phyloP scores from a whole-genome alignment of 208 protist genomes.

The Trypanosoma lewisi region DNA sequence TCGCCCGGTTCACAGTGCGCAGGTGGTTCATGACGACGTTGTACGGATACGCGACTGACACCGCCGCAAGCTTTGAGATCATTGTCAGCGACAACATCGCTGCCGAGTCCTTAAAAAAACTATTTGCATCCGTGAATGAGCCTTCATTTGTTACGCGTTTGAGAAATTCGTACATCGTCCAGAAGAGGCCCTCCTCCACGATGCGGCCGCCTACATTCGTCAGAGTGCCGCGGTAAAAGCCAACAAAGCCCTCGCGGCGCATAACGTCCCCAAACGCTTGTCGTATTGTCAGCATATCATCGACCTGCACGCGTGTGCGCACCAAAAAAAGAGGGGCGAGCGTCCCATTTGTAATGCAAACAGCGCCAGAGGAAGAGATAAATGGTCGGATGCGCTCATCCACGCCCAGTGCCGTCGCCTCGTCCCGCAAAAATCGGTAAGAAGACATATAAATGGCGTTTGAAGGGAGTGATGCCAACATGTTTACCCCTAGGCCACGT shows the following conservation, averaged over 20 bases:
- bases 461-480: slow-evolving; percentile 87
- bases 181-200: slow-evolving; percentile 87
- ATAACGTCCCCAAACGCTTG: slow-evolving; percentile 67
- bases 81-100: slow-evolving; percentile 83
- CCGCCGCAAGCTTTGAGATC: slow-evolving; percentile 71
- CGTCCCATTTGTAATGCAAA: slow-evolving; percentile 67
- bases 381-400: slow-evolving; percentile 52
- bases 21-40: slow-evolving; percentile 91
- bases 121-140: slow-evolving; percentile 37
- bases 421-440: slow-evolving; percentile 68
- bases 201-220: slow-evolving; percentile 84
- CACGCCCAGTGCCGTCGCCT: slow-evolving; percentile 44
- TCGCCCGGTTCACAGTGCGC: slow-evolving; percentile 81
- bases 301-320: slow-evolving; percentile 84
- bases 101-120: slow-evolving; percentile 54
- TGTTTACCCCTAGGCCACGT: slow-evolving; percentile 78
- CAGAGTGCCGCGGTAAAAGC: slow-evolving; percentile 85
- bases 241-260: slow-evolving; percentile 60
- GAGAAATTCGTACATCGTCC: slow-evolving; percentile 84
- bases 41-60: slow-evolving; percentile 83
- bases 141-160: slow-evolving; percentile 75
- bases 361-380: slow-evolving; percentile 70
- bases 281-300: slow-evolving; percentile 71
- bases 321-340: slow-evolving; percentile 87
- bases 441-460: slow-evolving; percentile 87